A percentile compares a stretch with the other conserved stretches of the same genome.
Conservation (phyloP, 1,139 yeast species). For the Hansenula sp. region DNA sequence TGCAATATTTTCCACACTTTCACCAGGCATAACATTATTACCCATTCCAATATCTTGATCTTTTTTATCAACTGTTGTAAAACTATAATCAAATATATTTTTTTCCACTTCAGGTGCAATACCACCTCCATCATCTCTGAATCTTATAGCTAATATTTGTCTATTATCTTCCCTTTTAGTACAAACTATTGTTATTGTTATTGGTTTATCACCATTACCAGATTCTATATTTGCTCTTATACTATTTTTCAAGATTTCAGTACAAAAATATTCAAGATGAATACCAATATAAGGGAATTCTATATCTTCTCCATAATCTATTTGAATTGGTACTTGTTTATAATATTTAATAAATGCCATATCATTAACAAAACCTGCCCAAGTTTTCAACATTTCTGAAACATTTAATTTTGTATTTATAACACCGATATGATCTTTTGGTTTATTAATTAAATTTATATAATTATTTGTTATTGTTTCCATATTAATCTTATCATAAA, state of each 20-base stretch:
- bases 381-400: conserved; percentile 52
- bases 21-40: conserved; percentile 67
- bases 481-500: conserved; percentile 81
- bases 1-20: conserved; percentile 71
- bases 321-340: conserved; percentile 54
- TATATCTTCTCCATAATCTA: conserved; percentile 48
- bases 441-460: conserved; percentile 49
- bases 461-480: conserved; percentile 84
- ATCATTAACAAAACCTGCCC: conserved; percentile 75
- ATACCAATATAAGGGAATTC: conserved; percentile 76
- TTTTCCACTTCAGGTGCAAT: conserved; percentile 61
- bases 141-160: conserved; percentile 50
- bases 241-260: conserved; percentile 84
- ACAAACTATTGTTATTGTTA: conserved; percentile 62
- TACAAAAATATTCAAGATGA: conserved; percentile 81
- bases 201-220: conserved; percentile 47
- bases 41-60: conserved; percentile 26
- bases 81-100: conserved; percentile 80
- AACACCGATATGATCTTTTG: conserved; percentile 58
- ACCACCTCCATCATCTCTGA: conserved; percentile 89
- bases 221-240: conserved; percentile 83
- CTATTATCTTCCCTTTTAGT: conserved; percentile 21
- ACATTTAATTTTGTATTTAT: conserved; percentile 62
- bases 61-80: conserved; percentile 52
- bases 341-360: conserved; percentile 81